These are phyloP conservation scores for Rhynchosporium graminicola DNA, from an alignment of 2,329 filamentous ascomycete genomes.

Conservation along the genomic window DNA sequence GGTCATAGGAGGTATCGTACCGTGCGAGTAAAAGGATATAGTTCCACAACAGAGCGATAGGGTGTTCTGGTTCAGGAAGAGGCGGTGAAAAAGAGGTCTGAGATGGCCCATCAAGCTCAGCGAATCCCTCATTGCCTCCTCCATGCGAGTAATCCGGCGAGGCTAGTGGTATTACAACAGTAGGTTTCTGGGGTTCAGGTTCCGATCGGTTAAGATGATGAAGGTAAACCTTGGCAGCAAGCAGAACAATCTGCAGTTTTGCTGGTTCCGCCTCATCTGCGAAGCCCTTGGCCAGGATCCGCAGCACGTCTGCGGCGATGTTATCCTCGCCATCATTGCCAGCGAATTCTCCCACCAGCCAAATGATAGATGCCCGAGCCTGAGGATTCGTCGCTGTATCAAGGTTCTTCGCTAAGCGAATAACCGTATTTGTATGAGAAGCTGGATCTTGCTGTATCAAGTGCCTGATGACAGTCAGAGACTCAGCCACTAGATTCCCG, in stretches of 20 bases:
- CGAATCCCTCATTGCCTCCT: conserved; percentile 35
- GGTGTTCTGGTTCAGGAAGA: conserved; percentile 52
- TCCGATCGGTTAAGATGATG: conserved; percentile 74
- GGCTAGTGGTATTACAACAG: conserved; percentile 14
- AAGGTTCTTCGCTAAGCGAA: conserved; percentile 86
- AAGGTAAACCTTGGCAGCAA: conserved; percentile 95
- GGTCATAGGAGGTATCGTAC: conserved; percentile 93
- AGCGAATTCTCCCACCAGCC: conserved; percentile 94
- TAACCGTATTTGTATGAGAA: conserved; percentile 80
- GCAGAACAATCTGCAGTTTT: conserved; percentile 86
- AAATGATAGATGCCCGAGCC: conserved; percentile 91
- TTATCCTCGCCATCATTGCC: conserved; percentile 79
- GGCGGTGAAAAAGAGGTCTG: conserved; percentile 28
- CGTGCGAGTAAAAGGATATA: conserved; percentile 83
- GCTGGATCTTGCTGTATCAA: conserved; percentile 88
- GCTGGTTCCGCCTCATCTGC: conserved; percentile 79
- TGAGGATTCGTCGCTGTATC: conserved; percentile 85
- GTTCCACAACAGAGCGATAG: conserved; percentile 76
- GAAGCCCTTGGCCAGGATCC: conserved; percentile 85
- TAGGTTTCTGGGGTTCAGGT: conserved; percentile 41
- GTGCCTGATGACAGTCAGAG: conserved; percentile 90
- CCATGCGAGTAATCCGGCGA: conserved; percentile 34
- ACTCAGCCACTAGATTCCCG: conserved; percentile 85
- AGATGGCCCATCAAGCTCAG: conserved; percentile 26
- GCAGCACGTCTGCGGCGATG: conserved; percentile 87